A percentile compares a stretch with the other conserved stretches of the same genome.
Evolutionary conservation across 139 green algal species (phyloP).

Genomic region (Astrephomene gubernaculifera): DNA sequence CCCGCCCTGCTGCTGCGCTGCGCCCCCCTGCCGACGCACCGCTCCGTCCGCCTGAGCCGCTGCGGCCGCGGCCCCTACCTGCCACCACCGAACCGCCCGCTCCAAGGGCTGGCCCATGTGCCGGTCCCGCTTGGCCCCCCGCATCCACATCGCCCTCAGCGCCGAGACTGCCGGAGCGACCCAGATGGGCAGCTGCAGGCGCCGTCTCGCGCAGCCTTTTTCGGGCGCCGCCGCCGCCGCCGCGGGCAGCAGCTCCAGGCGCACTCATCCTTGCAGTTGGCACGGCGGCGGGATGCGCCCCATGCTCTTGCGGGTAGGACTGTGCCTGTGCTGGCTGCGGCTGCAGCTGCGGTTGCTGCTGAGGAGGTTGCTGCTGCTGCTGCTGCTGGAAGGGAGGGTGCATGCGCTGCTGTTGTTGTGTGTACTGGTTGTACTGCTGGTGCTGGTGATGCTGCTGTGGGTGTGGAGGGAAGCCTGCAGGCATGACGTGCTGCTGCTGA

Average conservation of each 20-base stretch:
- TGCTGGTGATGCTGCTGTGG: not conserved
- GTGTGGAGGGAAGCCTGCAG: not conserved
- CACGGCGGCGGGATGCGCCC: not conserved
- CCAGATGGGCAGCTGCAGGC: not conserved
- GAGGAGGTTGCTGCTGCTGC: not conserved
- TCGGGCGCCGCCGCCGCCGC: no score
- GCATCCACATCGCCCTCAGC: not conserved
- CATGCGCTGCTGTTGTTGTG: not conserved
- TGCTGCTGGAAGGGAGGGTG: not conserved
- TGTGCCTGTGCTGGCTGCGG: not conserved
- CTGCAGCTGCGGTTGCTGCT: not conserved
- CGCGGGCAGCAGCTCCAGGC: not conserved
- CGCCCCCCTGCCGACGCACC: not conserved
- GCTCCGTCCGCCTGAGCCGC: not conserved
- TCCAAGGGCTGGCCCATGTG: not conserved
- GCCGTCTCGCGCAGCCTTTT: not conserved
- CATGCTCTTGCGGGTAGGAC: not conserved
- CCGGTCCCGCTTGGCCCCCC: no score
- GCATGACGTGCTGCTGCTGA: not conserved
- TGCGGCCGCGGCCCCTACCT: not conserved
- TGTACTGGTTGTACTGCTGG: not conserved
- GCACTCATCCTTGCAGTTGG: not conserved
- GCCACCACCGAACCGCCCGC: no score
- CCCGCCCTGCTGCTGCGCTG: not conserved
- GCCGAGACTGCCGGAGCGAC: not conserved